phyloP scores from a whole-genome alignment of 345 rosid genomes.

The Fremontodendron californicum region DNA sequence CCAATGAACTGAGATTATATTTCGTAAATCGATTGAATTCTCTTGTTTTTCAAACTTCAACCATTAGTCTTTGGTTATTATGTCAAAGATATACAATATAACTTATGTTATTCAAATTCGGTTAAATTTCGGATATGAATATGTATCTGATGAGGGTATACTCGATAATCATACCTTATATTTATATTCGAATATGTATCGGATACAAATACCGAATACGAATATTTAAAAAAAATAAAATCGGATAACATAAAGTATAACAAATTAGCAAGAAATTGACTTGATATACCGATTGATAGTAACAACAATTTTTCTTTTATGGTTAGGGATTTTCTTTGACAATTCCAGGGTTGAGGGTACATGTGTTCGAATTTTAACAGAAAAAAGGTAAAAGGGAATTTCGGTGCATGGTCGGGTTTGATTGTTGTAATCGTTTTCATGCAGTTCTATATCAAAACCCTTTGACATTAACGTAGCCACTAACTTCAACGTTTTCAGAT shows the following conservation, averaged over 20 bases:
- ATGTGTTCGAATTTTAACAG: background rate
- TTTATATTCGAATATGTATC: too few relatives aligned
- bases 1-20: background rate
- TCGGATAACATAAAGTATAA: background rate
- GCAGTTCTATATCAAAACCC: conserved; percentile 1
- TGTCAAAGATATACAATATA: background rate
- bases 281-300: background rate
- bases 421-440: conserved; percentile 4
- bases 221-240: too few relatives aligned
- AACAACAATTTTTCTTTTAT: background rate
- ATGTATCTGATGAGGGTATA: too few relatives aligned
- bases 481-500: background rate
- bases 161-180: too few relatives aligned
- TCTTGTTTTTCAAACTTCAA: background rate
- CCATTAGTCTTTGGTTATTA: background rate
- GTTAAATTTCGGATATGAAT: too few relatives aligned
- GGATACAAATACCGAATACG: too few relatives aligned
- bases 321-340: background rate
- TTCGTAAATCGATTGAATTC: background rate
- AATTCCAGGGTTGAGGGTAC: background rate
- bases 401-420: conserved; percentile 9
- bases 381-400: background rate
- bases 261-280: background rate
- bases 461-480: background rate
- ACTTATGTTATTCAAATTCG: too few relatives aligned